phyloP scores from a whole-genome alignment of 2,329 filamentous ascomycete species.

The Akanthomyces uredinophilus region DNA sequence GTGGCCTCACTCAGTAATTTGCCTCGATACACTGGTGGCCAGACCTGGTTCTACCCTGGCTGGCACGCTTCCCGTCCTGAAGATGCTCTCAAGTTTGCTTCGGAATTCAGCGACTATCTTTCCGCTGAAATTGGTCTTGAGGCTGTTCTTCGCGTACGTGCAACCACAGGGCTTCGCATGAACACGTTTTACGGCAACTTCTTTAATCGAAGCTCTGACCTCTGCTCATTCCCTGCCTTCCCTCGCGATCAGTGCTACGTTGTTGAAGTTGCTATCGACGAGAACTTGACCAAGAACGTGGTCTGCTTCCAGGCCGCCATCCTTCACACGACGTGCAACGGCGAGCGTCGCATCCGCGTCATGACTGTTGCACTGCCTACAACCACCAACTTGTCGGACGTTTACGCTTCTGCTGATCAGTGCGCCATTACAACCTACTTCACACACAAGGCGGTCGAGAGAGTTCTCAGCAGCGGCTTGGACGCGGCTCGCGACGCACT shows the following conservation, averaged over 20 bases:
- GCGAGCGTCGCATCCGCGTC: constrained; percentile 90
- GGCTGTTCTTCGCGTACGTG: constrained; percentile 89
- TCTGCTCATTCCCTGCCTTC: constrained; percentile 97
- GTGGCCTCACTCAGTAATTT: constrained; percentile 94
- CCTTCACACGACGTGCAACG: constrained; percentile 95
- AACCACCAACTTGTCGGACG: constrained; percentile 80
- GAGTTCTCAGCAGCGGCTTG: constrained; percentile 76
- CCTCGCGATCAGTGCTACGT: constrained; percentile 96
- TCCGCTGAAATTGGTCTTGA: constrained; percentile 94
- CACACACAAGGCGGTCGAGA: constrained; percentile 95
- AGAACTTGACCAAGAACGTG: constrained; percentile 84
- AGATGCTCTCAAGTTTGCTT: constrained; percentile 95
- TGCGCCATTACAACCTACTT: constrained; percentile 90
- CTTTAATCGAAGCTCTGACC: constrained; percentile 95
- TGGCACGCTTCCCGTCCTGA: constrained; percentile 94
- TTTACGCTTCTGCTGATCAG: constrained; percentile 94
- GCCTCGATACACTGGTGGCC: constrained; percentile 91
- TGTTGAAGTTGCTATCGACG: constrained; percentile 96
- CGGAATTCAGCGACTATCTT: constrained; percentile 95
- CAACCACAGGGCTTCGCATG: constrained; percentile 91
- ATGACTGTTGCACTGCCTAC: constrained; percentile 91
- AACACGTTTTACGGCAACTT: constrained; percentile 99
- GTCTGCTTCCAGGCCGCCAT: constrained; percentile 93
- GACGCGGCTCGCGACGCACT: constrained; percentile 88
- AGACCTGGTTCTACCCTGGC: constrained; percentile 97